Evolutionary conservation across 176 grass and related monocot genomes (phyloP).

Genomic region (Chrysopogon serrulatus): DNA sequence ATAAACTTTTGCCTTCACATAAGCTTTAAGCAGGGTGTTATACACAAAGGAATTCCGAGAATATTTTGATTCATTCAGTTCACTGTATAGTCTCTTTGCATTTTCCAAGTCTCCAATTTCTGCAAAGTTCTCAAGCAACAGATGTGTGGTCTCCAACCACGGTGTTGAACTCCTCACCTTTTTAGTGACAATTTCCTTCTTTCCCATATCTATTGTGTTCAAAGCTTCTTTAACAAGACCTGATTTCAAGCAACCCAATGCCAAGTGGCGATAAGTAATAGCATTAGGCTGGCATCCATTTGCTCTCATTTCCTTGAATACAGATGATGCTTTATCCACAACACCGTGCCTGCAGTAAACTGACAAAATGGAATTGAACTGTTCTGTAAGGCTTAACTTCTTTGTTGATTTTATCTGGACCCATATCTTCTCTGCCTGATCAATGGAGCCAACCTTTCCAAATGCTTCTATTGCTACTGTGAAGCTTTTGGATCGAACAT

Average conservation of each 20-base stretch:
- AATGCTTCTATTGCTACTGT: slow-evolving; percentile 85
- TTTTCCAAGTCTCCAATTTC: slow-evolving; percentile 67
- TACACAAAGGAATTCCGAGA: slow-evolving; percentile 77
- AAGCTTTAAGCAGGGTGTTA: slow-evolving; percentile 84
- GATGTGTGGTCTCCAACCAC: slow-evolving; percentile 86
- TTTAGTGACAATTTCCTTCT: slow-evolving; percentile 50
- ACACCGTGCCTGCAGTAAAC: slow-evolving; percentile 77
- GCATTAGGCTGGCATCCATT: slow-evolving; percentile 76
- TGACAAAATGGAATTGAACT: slow-evolving; percentile 87
- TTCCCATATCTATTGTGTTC: slow-evolving; percentile 70
- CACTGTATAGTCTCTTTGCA: slow-evolving; percentile 64
- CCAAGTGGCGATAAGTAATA: slow-evolving; percentile 84
- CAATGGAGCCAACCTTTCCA: slow-evolving; percentile 51
- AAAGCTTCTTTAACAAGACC: slow-evolving; percentile 76
- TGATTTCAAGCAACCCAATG: slow-evolving; percentile 78
- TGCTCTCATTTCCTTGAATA: slow-evolving; percentile 89
- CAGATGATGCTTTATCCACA: slow-evolving; percentile 62
- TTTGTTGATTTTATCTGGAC: slow-evolving; percentile 49
- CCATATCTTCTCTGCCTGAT: slow-evolving; percentile 73
- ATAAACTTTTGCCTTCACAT: slow-evolving; percentile 72
- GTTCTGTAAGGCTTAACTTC: slow-evolving; percentile 48
- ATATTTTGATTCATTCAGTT: slow-evolving; percentile 88
- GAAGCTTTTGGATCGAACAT: slow-evolving; percentile 72
- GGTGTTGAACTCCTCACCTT: slow-evolving; percentile 76
- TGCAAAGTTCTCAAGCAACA: slow-evolving; percentile 75